Evolutionary conservation across 1,284 basidiomycete species (phyloP).

Genomic region (Fomitopsis schrenkii): DNA sequence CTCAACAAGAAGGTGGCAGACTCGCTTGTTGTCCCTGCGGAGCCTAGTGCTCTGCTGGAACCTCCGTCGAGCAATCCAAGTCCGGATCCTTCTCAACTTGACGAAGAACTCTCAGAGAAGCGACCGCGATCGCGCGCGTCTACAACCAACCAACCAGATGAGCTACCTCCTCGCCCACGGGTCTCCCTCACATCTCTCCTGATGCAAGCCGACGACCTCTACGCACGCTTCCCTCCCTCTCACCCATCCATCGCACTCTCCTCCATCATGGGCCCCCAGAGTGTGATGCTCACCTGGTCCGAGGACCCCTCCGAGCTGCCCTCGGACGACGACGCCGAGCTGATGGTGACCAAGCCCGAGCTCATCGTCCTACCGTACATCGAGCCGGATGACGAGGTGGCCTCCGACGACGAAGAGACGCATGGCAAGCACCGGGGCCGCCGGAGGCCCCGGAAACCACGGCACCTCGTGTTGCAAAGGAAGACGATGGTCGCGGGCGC

Average conservation of each 20-base stretch:
- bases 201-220: conserved; percentile 39
- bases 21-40: not conserved
- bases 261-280: conserved; percentile 68
- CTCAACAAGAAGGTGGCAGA: conserved; percentile 4
- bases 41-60: no score
- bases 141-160: conserved; percentile 10
- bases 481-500: conserved; percentile 57
- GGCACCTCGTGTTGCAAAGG: conserved; percentile 31
- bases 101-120: conserved; percentile 10
- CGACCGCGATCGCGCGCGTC: conserved; percentile 8
- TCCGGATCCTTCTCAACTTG: not conserved
- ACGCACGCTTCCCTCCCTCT: conserved; percentile 39
- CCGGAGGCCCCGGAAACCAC: conserved; percentile 20
- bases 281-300: conserved; percentile 57
- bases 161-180: conserved; percentile 20
- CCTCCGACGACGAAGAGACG: conserved; percentile 21
- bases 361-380: conserved; percentile 47
- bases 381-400: conserved; percentile 27
- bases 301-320: conserved; percentile 37
- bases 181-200: conserved; percentile 40
- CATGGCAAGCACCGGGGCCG: conserved; percentile 13
- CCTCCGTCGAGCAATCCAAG: no score
- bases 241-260: conserved; percentile 45
- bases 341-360: conserved; percentile 51
- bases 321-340: conserved; percentile 55